Percentiles rank a stretch among this genome's conserved stretches.
phyloP scores from a whole-genome alignment of 441 rosid species.

The Metrosideros polymorpha region DNA sequence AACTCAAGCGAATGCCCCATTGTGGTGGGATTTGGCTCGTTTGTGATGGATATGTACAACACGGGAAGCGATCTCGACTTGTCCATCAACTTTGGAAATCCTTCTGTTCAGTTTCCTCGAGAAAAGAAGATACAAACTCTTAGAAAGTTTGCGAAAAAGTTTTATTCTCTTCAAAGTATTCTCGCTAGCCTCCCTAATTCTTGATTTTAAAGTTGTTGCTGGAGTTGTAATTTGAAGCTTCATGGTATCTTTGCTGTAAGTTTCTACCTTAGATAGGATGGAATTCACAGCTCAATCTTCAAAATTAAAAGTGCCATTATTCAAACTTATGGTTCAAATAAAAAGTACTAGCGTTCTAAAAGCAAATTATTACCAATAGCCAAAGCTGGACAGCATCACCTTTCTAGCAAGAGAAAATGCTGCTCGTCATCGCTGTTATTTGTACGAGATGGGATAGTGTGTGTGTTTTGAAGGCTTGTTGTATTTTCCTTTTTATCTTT shows the following conservation, averaged over 20 bases:
- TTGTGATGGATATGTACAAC: conserved; percentile 35
- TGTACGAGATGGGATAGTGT: not conserved
- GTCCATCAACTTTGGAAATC: conserved; percentile 28
- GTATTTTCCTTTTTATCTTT: not conserved
- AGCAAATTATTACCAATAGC: not conserved
- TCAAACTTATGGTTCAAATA: not conserved
- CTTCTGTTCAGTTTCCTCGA: conserved; percentile 17
- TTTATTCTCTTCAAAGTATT: conserved; percentile 27
- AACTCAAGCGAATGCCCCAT: conserved; percentile 17
- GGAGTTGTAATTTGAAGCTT: not conserved
- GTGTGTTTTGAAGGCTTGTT: not conserved
- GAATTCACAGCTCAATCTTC: not conserved
- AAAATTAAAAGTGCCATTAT: not conserved
- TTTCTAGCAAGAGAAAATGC: not conserved
- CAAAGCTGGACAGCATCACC: not conserved
- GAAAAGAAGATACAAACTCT: conserved; percentile 27
- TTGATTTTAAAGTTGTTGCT: not conserved
- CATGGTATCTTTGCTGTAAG: not conserved
- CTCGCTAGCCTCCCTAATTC: not conserved
- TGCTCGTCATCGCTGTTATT: not conserved
- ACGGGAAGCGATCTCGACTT: conserved; percentile 39
- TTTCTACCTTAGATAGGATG: not conserved
- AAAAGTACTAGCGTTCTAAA: not conserved
- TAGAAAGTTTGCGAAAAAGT: conserved; percentile 22
- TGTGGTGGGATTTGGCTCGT: conserved; percentile 47